A percentile compares a stretch with the other conserved stretches of the same genome.
Evolutionary conservation across 1,284 basidiomycete species (phyloP).

Genomic region (Retiboletus flavoniger): DNA sequence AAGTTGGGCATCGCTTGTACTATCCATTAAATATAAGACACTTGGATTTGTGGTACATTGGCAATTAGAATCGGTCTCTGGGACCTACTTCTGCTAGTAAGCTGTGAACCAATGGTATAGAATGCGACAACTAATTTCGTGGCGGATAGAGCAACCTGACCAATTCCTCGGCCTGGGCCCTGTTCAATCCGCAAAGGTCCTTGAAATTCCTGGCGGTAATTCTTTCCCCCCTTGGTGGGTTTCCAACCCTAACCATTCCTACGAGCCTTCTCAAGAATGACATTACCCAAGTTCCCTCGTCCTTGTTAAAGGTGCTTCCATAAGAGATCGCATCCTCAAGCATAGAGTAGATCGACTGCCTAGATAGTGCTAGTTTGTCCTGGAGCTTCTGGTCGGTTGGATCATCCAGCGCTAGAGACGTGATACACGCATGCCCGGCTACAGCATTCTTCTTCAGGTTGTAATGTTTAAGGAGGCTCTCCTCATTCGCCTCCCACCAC

Average conservation of each 20-base stretch:
- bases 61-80: background rate
- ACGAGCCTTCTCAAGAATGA: slow-evolving; percentile 25
- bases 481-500: slow-evolving; percentile 27
- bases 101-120: background rate
- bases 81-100: slow-evolving; percentile 9
- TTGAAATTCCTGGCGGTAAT: slow-evolving; percentile 9
- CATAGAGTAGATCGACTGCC: slow-evolving; percentile 17
- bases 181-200: slow-evolving; percentile 21
- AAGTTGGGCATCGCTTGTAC: background rate
- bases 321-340: slow-evolving; percentile 25
- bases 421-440: slow-evolving; percentile 32
- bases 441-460: slow-evolving; percentile 16
- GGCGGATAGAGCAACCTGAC: slow-evolving; percentile 9
- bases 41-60: background rate
- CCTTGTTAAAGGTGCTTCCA: slow-evolving; percentile 18
- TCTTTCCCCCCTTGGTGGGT: slow-evolving; percentile 13
- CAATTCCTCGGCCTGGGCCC: slow-evolving; percentile 23
- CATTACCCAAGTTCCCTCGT: slow-evolving; percentile 24
- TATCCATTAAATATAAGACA: background rate
- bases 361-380: slow-evolving; percentile 18
- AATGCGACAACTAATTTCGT: slow-evolving; percentile 3
- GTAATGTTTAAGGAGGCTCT: slow-evolving; percentile 10
- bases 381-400: background rate
- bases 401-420: slow-evolving; percentile 14
- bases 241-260: slow-evolving; percentile 17